These are phyloP conservation scores for Isatis tinctoria DNA, from an alignment of 345 rosid species.

Conservation along the genomic window DNA sequence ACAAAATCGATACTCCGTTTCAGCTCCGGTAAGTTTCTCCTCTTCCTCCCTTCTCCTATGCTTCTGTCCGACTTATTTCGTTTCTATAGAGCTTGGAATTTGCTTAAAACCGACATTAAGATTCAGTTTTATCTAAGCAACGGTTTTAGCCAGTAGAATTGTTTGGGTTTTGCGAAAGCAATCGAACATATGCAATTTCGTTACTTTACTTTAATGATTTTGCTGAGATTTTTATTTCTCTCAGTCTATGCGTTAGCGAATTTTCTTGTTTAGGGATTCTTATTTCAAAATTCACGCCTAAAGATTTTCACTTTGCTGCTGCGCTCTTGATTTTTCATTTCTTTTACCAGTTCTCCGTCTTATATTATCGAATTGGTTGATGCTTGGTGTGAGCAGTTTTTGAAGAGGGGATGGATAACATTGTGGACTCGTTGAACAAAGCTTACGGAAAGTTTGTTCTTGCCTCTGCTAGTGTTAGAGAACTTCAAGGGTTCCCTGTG, in stretches of 20 bases:
- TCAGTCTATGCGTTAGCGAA: not conserved
- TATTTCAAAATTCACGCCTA: not conserved
- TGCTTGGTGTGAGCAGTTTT: conserved; percentile 4
- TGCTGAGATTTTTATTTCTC: conserved; percentile 1
- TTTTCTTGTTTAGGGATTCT: conserved; percentile 12
- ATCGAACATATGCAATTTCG: not conserved
- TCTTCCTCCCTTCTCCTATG: too few species aligned
- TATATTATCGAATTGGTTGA: not conserved
- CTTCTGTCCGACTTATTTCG: not conserved
- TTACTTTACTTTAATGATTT: not conserved
- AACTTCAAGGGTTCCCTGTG: conserved; percentile 84
- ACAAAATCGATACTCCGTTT: too few species aligned
- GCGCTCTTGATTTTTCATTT: conserved; percentile 4
- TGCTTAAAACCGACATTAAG: not conserved
- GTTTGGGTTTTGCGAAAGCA: not conserved
- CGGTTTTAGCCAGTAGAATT: not conserved
- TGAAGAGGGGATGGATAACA: conserved; percentile 45
- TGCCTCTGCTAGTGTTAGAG: conserved; percentile 76
- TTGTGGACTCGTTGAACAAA: conserved; percentile 62
- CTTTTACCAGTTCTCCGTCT: conserved; percentile 2
- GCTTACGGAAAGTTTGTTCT: conserved; percentile 80
- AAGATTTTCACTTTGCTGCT: not conserved
- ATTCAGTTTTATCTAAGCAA: not conserved
- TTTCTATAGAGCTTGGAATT: not conserved
- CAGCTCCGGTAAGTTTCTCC: too few species aligned